Conservation (phyloP, 164 flowering plant species). For the Kalanchoe fedtschenkoi region DNA sequence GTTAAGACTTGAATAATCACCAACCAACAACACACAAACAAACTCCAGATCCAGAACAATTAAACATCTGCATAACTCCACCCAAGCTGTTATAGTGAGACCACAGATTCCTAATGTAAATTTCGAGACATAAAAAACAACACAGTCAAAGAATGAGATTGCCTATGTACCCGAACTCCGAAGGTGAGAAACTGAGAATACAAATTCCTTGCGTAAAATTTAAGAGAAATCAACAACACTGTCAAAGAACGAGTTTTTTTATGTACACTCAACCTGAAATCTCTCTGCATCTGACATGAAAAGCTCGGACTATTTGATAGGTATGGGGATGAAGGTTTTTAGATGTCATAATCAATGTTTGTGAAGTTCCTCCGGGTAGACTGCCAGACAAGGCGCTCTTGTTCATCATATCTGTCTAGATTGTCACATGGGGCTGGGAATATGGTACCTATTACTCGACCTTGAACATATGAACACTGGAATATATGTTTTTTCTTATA, state of each 20-base stretch:
- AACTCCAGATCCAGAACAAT: no score
- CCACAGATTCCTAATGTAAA: no score
- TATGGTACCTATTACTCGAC: constrained; percentile 68
- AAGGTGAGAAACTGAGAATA: no score
- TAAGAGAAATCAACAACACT: neutral
- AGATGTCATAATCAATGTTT: constrained; percentile 75
- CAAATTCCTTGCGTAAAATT: neutral
- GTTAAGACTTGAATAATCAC: no score
- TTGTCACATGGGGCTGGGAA: constrained; percentile 87
- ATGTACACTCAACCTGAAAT: neutral
- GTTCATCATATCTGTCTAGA: constrained; percentile 72
- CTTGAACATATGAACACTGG: constrained; percentile 83
- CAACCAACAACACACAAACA: no score
- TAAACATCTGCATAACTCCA: no score
- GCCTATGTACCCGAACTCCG: no score
- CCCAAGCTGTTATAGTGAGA: no score
- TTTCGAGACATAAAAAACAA: no score
- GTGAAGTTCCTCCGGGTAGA: constrained; percentile 56
- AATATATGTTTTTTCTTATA: constrained; percentile 91
- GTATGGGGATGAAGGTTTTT: constrained; percentile 8
- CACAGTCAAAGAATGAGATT: no score
- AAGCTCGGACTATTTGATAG: neutral
- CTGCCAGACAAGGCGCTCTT: constrained; percentile 38
- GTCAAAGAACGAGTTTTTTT: neutral
- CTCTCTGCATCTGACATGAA: neutral